Percentiles rank a stretch among this genome's conserved stretches.
Conservation (phyloP, 2,329 filamentous ascomycete genomes). For the Trichoderma semiorbis region DNA sequence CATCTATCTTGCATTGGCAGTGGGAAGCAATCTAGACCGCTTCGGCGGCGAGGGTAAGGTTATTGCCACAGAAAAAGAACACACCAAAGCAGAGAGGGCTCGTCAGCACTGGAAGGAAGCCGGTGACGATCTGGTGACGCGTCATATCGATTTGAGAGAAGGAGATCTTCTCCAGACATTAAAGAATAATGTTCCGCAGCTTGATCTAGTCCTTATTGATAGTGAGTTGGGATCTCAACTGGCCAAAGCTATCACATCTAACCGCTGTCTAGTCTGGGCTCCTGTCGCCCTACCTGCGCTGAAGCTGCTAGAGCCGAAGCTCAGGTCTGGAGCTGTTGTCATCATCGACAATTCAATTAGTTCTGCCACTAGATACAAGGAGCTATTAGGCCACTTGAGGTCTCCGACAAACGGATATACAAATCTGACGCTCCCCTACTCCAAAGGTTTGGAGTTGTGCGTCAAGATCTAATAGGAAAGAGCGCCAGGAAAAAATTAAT, state of each 20-base stretch:
- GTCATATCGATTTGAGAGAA: slow-evolving; percentile 53
- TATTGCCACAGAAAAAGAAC: slow-evolving; percentile 60
- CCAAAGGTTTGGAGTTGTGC: slow-evolving; percentile 31
- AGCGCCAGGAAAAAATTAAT: neutral
- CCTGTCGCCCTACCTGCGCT: slow-evolving; percentile 52
- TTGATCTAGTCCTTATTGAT: slow-evolving; percentile 60
- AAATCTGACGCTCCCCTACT: slow-evolving; percentile 34
- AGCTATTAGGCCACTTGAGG: slow-evolving; percentile 46
- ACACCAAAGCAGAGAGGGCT: slow-evolving; percentile 49
- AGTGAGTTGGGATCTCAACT: slow-evolving; percentile 43
- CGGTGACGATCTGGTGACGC: slow-evolving; percentile 46
- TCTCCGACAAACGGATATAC: slow-evolving; percentile 47
- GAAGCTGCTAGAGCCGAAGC: slow-evolving; percentile 43
- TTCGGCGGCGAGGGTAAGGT: slow-evolving; percentile 35
- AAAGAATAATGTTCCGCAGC: slow-evolving; percentile 37
- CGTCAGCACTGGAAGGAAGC: slow-evolving; percentile 52
- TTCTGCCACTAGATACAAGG: slow-evolving; percentile 41
- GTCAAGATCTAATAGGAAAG: slow-evolving; percentile 17
- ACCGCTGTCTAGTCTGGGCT: slow-evolving; percentile 48
- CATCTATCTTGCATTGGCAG: slow-evolving; percentile 60
- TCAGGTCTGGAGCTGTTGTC: slow-evolving; percentile 47
- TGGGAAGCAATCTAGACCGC: slow-evolving; percentile 41
- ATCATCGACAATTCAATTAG: slow-evolving; percentile 48
- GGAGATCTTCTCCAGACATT: slow-evolving; percentile 56
- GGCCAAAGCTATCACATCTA: neutral